Evolutionary conservation across 306 rosid species (phyloP).

Genomic region (Vigna hirtella): DNA sequence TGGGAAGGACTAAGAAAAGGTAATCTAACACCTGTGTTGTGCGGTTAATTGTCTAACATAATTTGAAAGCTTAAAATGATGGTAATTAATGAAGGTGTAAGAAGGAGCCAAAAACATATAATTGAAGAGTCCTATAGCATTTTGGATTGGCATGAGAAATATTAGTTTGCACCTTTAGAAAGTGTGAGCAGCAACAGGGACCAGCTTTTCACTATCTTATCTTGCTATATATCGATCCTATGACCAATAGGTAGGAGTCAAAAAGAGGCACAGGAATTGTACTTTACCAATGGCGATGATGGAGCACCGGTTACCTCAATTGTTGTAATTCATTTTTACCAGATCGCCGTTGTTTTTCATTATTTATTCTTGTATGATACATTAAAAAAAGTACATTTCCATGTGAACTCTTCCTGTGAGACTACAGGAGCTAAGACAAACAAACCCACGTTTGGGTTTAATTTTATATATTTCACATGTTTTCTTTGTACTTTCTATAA

Average conservation of each 20-base stretch:
- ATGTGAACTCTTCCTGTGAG: no score
- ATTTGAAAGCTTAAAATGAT: background rate
- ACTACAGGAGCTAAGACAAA: no score
- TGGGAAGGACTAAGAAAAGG: background rate
- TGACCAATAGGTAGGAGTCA: slow-evolving; percentile 6
- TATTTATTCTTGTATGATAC: no score
- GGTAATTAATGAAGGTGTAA: background rate
- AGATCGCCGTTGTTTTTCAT: no score
- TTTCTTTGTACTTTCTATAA: no score
- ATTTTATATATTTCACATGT: no score
- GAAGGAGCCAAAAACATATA: slow-evolving; percentile 12
- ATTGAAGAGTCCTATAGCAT: background rate
- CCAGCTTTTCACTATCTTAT: slow-evolving; percentile 18
- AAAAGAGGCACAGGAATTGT: slow-evolving; percentile 21
- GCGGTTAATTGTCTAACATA: background rate
- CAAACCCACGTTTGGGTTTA: no score
- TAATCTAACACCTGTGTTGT: slow-evolving; percentile 19
- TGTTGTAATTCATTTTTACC: background rate
- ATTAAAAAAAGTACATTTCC: no score
- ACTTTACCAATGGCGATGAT: slow-evolving; percentile 21
- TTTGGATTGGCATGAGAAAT: slow-evolving; percentile 31
- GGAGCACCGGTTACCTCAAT: slow-evolving; percentile 15
- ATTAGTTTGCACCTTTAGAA: slow-evolving; percentile 28
- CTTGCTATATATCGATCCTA: background rate
- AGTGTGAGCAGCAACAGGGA: background rate